Percentiles rank a stretch among this genome's conserved stretches.
phyloP scores from a whole-genome alignment of 2,329 filamentous ascomycete species.

The Hypoxylon sp. region DNA sequence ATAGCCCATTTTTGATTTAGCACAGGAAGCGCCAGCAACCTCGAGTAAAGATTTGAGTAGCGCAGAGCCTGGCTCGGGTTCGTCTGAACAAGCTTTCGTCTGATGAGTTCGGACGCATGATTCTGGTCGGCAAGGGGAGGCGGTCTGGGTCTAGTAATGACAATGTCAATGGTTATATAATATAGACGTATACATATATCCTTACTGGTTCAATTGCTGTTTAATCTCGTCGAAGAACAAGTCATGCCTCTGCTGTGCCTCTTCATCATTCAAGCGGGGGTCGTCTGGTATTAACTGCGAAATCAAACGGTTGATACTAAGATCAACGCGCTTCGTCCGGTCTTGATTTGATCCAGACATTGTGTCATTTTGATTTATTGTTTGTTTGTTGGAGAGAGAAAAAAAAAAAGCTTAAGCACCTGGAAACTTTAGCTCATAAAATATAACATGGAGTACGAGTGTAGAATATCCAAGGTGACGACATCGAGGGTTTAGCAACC shows the following conservation, averaged over 20 bases:
- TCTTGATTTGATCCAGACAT: conserved; percentile 71
- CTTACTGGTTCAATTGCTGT: conserved; percentile 67
- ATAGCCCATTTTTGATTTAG: conserved; percentile 98
- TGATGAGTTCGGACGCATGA: conserved; percentile 93
- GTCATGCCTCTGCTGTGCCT: conserved; percentile 77
- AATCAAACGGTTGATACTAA: conserved; percentile 84
- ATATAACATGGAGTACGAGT: conserved; percentile 3
- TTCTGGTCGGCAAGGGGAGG: conserved; percentile 80
- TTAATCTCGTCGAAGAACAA: conserved; percentile 68
- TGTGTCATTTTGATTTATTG: conserved; percentile 55
- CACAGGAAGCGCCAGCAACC: conserved; percentile 90
- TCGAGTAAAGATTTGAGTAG: conserved; percentile 92
- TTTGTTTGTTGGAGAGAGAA: neutral
- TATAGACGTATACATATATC: conserved; percentile 11
- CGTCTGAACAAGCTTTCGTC: conserved; percentile 84
- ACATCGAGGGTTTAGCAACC: conserved; percentile 10
- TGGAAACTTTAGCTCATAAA: conserved; percentile 2
- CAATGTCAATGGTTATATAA: conserved; percentile 20
- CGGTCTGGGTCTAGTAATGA: conserved; percentile 60
- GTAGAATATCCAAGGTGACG: conserved; percentile 10
- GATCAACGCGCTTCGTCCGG: conserved; percentile 76
- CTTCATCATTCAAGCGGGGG: conserved; percentile 76
- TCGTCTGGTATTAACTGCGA: conserved; percentile 78
- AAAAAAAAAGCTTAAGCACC: neutral
- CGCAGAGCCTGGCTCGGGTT: conserved; percentile 83